Evolutionary conservation across 345 rosid genomes (phyloP), one percentile per base, ranked within the genome.

Genomic region (Carallia brachiata): DNA sequence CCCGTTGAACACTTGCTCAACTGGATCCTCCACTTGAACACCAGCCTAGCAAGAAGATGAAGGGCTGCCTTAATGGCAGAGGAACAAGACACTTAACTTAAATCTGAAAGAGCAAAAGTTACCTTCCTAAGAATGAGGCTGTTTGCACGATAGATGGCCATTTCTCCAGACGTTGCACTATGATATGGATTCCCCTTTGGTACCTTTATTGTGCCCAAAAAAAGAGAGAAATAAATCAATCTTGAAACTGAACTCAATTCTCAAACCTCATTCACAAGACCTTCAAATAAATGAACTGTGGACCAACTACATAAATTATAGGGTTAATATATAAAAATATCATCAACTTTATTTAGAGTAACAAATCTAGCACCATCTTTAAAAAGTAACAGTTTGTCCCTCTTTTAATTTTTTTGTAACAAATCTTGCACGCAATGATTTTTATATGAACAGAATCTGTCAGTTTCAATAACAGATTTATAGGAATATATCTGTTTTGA

Each of bases 81-180:
- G 50, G 50, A 47, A 71, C 6, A 62, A 2, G 17, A 48, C 31
- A 12, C 50, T 40, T 2, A 32, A 19, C 32, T 31, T 12, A 12
- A 4, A 44, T 44, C 50, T 15, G 23, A 30, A 39, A 23, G 7
- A 3, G 9, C 15, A 27, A 65, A 36, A 44, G 4, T 7, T 68
- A 84, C 97, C 92, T 84, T 75, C 78, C 74, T 86, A 67, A 92
- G 95, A 69, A 90, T 86, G 63, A 79, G 91, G 79, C 87, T 83
- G 74, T 90, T 86, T 56, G 98, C 91, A 56, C 86, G 81, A 75
- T 92, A 92, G 68, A 92, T 81, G 17, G 92, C 90, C 90, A 86
- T 87, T 89, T 92, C 98, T 73, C 98, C 98, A 52, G 98, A 92
- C 70, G 95, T 92, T 76, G 97, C 98, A 73, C 98, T 92, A 58